Evolutionary conservation across 108 stramenopile species (phyloP).

Genomic region (Fragilaria radians): DNA sequence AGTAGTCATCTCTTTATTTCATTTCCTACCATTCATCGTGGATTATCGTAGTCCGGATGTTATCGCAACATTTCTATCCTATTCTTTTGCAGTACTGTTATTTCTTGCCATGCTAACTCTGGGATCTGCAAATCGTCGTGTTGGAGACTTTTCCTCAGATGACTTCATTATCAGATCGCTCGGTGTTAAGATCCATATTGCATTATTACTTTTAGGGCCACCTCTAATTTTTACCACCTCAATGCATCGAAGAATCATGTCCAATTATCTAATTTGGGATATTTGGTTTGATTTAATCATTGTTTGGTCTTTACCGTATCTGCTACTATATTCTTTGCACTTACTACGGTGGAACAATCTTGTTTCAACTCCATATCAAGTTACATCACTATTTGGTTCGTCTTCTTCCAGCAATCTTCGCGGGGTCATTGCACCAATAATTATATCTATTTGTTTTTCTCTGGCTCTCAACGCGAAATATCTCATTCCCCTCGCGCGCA

Average conservation of each 20-base stretch:
- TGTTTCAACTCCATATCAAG: conserved; percentile 14
- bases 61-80: conserved; percentile 32
- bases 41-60: conserved; percentile 40
- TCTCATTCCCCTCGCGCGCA: conserved; percentile 53
- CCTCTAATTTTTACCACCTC: conserved; percentile 38
- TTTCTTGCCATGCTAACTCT: conserved; percentile 34
- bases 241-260: conserved; percentile 48
- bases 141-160: conserved; percentile 9
- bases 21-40: conserved; percentile 16
- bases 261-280: conserved; percentile 50
- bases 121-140: conserved; percentile 27
- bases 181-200: conserved; percentile 33
- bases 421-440: conserved; percentile 41
- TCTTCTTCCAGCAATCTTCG: conserved; percentile 28
- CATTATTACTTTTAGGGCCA: conserved; percentile 51
- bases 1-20: conserved; percentile 33
- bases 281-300: conserved; percentile 54
- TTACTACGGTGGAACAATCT: not conserved
- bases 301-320: conserved; percentile 52
- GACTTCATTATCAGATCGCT: conserved; percentile 21
- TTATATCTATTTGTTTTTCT: conserved; percentile 38
- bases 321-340: conserved; percentile 46
- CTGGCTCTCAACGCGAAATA: conserved; percentile 62
- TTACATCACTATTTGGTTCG: conserved; percentile 25
- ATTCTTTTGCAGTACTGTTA: conserved; percentile 49